Conservation (phyloP, 2,329 filamentous ascomycete genomes). For the Leptographium galeiforme region DNA sequence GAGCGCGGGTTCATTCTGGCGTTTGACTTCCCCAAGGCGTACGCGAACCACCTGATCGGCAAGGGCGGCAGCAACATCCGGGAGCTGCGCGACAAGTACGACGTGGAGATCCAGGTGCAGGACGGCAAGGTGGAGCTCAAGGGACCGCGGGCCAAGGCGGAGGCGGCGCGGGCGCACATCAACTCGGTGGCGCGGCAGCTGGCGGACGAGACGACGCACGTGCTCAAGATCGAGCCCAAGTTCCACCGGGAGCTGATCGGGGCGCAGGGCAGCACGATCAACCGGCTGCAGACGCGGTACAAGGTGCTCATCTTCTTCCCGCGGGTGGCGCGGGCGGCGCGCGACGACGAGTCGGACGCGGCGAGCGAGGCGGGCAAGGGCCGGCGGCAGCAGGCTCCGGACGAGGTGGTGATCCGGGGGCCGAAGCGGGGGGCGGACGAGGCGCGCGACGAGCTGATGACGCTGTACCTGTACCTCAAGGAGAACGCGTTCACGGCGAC, state of each 20-base stretch:
- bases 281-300: constrained; percentile 83
- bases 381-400: constrained; percentile 59
- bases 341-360: constrained; percentile 63
- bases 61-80: constrained; percentile 54
- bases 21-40: constrained; percentile 93
- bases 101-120: constrained; percentile 72
- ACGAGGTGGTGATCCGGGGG: constrained; percentile 84
- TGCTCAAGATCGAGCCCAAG: constrained; percentile 82
- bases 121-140: constrained; percentile 93
- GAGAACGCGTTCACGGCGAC: constrained; percentile 73
- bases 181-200: constrained; percentile 64
- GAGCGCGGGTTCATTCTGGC: constrained; percentile 76
- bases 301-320: constrained; percentile 95
- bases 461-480: constrained; percentile 74
- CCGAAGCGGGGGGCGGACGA: constrained; percentile 87
- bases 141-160: constrained; percentile 88
- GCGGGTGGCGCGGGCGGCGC: constrained; percentile 44
- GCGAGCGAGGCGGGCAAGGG: constrained; percentile 53
- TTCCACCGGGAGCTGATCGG: constrained; percentile 93
- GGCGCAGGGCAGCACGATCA: constrained; percentile 73
- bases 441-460: constrained; percentile 81
- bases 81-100: constrained; percentile 52
- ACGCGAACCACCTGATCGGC: constrained; percentile 69
- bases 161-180: constrained; percentile 74
- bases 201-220: constrained; percentile 80